Percentiles rank a stretch among this genome's conserved stretches.
Conservation (phyloP, 1,139 yeast genomes). For the Suhomyces maxii region DNA sequence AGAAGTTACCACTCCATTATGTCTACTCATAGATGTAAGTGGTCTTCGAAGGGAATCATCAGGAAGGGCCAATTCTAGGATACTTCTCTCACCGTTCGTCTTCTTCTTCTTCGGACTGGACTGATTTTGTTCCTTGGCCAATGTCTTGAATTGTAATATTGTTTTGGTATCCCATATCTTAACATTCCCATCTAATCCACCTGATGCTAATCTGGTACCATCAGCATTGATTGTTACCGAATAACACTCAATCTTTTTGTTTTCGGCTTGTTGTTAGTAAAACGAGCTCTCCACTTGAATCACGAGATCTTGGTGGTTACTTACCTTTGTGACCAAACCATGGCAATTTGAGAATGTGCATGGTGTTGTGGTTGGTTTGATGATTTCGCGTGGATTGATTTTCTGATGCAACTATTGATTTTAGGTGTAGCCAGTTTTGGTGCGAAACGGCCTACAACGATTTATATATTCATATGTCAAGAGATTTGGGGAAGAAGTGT, state of each 20-base stretch:
- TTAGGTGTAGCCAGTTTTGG: background rate
- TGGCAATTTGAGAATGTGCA: conserved; percentile 80
- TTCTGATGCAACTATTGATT: background rate
- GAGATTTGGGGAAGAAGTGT: too few species aligned
- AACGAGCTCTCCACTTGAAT: background rate
- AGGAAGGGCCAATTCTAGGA: conserved; percentile 23
- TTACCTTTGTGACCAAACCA: conserved; percentile 76
- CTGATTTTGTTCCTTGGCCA: conserved; percentile 3
- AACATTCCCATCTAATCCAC: conserved; percentile 93
- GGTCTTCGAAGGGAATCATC: conserved; percentile 52
- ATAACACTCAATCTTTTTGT: conserved; percentile 79
- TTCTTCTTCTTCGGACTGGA: conserved; percentile 10
- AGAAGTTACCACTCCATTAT: conserved; percentile 91
- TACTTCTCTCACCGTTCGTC: background rate
- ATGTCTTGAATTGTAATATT: conserved; percentile 36
- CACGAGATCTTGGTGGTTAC: conserved; percentile 17
- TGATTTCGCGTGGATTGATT: background rate
- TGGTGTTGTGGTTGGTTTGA: conserved; percentile 19
- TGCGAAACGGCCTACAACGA: too few species aligned
- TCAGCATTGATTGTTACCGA: conserved; percentile 79
- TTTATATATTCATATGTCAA: too few species aligned
- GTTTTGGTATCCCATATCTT: conserved; percentile 83
- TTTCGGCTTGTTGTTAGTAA: conserved; percentile 56
- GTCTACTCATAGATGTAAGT: conserved; percentile 78
- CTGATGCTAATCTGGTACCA: conserved; percentile 85